Conservation (phyloP, 768 basidiomycete species). For the Phlebiopsis gigantea region DNA sequence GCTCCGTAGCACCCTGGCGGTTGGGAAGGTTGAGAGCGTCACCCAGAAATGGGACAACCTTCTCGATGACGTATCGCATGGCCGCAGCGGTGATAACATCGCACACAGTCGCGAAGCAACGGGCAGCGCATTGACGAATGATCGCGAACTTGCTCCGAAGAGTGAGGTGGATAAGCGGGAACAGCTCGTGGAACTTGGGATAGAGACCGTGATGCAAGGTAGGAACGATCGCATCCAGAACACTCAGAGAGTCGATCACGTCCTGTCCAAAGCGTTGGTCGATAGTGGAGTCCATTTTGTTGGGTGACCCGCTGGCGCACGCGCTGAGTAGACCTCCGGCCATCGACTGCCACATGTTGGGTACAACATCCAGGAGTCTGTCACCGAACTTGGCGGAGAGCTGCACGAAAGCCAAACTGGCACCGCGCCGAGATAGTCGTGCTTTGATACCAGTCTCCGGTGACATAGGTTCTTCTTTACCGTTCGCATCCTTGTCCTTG, state of each 20-base stretch:
- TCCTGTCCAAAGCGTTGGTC: conserved; percentile 79
- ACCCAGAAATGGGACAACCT: conserved; percentile 72
- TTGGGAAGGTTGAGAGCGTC: conserved; percentile 72
- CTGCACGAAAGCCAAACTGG: conserved; percentile 73
- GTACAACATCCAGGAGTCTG: conserved; percentile 69
- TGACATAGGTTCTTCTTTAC: conserved; percentile 35
- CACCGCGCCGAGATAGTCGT: conserved; percentile 78
- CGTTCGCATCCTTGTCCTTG: conserved; percentile 24
- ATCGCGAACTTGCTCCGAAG: conserved; percentile 87
- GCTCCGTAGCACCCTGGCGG: conserved; percentile 85
- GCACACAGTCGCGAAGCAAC: conserved; percentile 84
- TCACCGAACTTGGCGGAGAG: conserved; percentile 75
- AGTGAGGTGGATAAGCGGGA: conserved; percentile 72
- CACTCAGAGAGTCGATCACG: conserved; percentile 88
- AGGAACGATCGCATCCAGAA: conserved; percentile 77
- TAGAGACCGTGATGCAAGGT: conserved; percentile 65
- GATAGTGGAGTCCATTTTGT: conserved; percentile 58
- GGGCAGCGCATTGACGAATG: conserved; percentile 82
- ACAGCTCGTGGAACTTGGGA: conserved; percentile 61
- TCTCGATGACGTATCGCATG: conserved; percentile 87
- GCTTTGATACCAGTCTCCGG: conserved; percentile 57
- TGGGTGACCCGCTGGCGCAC: conserved; percentile 59
- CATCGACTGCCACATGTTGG: conserved; percentile 95
- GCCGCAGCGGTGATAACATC: conserved; percentile 79
- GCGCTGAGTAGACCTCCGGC: conserved; percentile 67